A percentile compares a stretch with the other conserved stretches of the same genome.
phyloP scores from a whole-genome alignment of 139 green algal genomes.

The Haematococcus sp. region DNA sequence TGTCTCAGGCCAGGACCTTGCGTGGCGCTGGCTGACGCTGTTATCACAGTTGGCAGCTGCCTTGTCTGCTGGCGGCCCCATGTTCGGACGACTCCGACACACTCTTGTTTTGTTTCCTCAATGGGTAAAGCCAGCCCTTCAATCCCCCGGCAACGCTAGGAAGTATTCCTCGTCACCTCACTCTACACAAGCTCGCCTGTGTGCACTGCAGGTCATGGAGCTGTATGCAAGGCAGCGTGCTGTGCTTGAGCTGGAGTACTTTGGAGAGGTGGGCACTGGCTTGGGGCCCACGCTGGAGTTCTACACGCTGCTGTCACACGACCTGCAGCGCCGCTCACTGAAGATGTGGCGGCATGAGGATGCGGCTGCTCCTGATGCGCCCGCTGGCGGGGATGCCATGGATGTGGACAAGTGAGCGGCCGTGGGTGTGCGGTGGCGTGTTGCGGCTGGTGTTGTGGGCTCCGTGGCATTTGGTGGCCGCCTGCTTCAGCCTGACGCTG shows the following conservation, averaged over 20 bases:
- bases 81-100: too few species aligned
- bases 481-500: too few species aligned
- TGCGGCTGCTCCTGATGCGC: conserved; percentile 15
- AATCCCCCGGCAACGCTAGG: too few species aligned
- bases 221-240: conserved; percentile 55
- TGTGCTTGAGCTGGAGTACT: conserved; percentile 92
- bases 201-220: conserved; percentile 54
- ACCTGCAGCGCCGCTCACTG: conserved; percentile 79
- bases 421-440: neutral
- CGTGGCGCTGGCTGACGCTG: neutral
- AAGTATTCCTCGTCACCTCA: too few species aligned
- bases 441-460: neutral
- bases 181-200: too few species aligned
- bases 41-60: neutral
- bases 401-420: conserved; percentile 19
- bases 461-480: too few species aligned
- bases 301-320: conserved; percentile 92
- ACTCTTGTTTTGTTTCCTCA: too few species aligned
- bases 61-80: too few species aligned
- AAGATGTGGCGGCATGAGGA: conserved; percentile 85
- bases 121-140: too few species aligned
- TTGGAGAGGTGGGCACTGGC: conserved; percentile 87
- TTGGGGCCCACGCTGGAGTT: conserved; percentile 97
- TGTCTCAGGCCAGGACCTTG: conserved; percentile 9
- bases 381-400: neutral